Conservation (phyloP, 176 grass and related monocot species). For the Musa beccarii region DNA sequence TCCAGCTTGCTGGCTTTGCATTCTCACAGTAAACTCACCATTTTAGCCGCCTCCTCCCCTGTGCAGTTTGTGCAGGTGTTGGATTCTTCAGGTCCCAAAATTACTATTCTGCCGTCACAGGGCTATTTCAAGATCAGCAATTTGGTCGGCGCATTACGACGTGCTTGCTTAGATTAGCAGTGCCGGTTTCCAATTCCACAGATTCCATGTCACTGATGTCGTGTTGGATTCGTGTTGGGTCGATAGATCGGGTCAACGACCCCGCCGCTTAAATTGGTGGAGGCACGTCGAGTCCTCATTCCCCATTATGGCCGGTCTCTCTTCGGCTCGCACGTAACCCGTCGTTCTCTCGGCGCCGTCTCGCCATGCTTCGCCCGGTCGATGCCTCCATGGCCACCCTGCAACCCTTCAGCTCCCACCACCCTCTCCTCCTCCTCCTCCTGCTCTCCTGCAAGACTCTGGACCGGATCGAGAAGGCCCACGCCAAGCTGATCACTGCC, state of each 20-base stretch:
- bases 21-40: background rate
- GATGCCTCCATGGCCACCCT: too few species aligned
- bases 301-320: too few species aligned
- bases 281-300: too few species aligned
- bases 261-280: too few species aligned
- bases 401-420: constrained; percentile 3
- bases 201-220: too few species aligned
- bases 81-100: background rate
- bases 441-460: background rate
- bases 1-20: constrained; percentile 9
- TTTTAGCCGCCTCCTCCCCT: background rate
- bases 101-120: background rate
- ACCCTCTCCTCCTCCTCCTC: constrained; percentile 10
- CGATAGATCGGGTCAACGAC: too few species aligned
- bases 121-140: background rate
- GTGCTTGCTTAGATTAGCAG: too few species aligned
- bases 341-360: background rate
- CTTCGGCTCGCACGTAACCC: background rate
- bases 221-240: too few species aligned
- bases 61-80: background rate
- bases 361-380: background rate
- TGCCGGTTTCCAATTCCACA: too few species aligned
- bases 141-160: too few species aligned
- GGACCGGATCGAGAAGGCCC: background rate
- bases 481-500: background rate